phyloP scores from a whole-genome alignment of 164 flowering plant species.

The Vitis labrusca region DNA sequence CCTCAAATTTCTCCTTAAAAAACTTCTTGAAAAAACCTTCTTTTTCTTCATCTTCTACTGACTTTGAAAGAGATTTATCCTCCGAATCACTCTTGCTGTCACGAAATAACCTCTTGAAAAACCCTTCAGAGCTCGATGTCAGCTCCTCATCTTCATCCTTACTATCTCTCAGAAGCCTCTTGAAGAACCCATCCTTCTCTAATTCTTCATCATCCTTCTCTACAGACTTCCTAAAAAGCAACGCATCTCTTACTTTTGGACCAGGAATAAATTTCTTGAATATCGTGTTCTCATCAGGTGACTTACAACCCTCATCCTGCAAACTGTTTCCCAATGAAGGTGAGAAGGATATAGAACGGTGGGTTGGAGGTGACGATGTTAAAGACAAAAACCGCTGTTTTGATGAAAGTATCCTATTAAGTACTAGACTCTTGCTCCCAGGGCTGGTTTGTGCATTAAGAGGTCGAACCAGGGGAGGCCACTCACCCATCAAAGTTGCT shows the following conservation, averaged over 20 bases:
- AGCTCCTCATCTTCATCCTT: slow-evolving; percentile 68
- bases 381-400: slow-evolving; percentile 74
- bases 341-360: slow-evolving; percentile 57
- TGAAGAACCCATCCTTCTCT: slow-evolving; percentile 67
- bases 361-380: slow-evolving; percentile 70
- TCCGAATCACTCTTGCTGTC: slow-evolving; percentile 72
- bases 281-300: slow-evolving; percentile 76
- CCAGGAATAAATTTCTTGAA: slow-evolving; percentile 52
- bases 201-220: slow-evolving; percentile 49
- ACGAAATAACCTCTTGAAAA: slow-evolving; percentile 63
- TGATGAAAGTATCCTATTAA: slow-evolving; percentile 74
- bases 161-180: slow-evolving; percentile 53
- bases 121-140: slow-evolving; percentile 45
- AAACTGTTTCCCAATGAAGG: slow-evolving; percentile 52
- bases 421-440: slow-evolving; percentile 74
- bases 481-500: slow-evolving; percentile 93
- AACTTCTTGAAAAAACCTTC: slow-evolving; percentile 20
- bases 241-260: slow-evolving; percentile 46
- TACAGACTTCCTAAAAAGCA: slow-evolving; percentile 47
- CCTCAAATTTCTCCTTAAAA: slow-evolving; percentile 1
- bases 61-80: slow-evolving; percentile 40
- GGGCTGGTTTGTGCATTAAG: slow-evolving; percentile 47
- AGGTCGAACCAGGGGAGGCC: slow-evolving; percentile 76
- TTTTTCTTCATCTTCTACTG: slow-evolving; percentile 41
- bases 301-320: slow-evolving; percentile 54